Base-by-base conservation (phyloP, 2,329 filamentous ascomycete species). In the Tolypocladium nubicola region DNA sequence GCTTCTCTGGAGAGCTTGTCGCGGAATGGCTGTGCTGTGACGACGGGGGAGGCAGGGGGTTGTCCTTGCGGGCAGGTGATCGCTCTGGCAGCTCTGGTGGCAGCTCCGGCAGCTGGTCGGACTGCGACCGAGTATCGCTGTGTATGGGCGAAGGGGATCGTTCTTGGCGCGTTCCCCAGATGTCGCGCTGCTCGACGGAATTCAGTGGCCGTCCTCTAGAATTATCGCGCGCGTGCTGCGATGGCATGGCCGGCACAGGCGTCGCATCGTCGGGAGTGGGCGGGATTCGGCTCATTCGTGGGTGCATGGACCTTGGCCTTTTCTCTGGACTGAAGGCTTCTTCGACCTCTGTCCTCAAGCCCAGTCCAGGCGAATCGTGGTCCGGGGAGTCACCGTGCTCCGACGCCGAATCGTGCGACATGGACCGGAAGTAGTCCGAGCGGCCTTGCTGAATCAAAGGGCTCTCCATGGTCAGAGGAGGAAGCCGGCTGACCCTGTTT, bases 401-500 rank as follows among this genome's bases (percentile, higher is more conserved):
- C 4, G 79, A 79, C 45, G 74, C 75, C 2, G 77, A 78, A 63
- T 88, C 87, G 56, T 84, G 77, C 45, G 86, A 90, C 64, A 87
- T 73, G 56, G 87, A 88, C 45, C 90, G 86, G 68, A 92, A 92
- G 72, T 90, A 96, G 21, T 87, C 89, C 4, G 89, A 88, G 61
- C 90, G 83, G 62, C 84, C 85, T 67, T 88, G 87, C 30, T 83
- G 69, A 72, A 90, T 74, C 58, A 97, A 78, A 56, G 93, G 91
- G 65, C 90, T 90, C 59, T 89, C 87, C 41, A 90, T 87, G 23
- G 89, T 90, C 59, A 92, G 77, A 8, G 91, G 90, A 3, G 92
- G 90, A 49, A 97, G 76, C 47, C 93, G 83, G 73, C 92, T 97
- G 73, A 97, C 82, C 58, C 92, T 84, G 62, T 86, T 84, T 54